Percentiles rank a stretch among this genome's conserved stretches.
Evolutionary conservation across 805 yeast genomes (phyloP).

Genomic region (Ascoidea asiatica): DNA sequence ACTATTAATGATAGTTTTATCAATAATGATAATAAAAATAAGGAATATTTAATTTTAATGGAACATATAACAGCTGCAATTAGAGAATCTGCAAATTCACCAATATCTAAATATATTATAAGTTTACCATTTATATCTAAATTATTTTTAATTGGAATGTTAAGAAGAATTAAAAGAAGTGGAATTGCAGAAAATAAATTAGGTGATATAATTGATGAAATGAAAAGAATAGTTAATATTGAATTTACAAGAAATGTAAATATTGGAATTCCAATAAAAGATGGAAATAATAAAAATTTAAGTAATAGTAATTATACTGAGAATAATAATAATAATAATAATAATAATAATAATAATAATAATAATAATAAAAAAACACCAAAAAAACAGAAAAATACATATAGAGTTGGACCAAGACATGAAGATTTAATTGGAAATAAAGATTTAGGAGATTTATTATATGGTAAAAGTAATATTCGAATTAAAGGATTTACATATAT

Average conservation of each 20-base stretch:
- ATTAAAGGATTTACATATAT: slow-evolving; percentile 47
- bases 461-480: slow-evolving; percentile 27
- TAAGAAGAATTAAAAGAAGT: slow-evolving; percentile 49
- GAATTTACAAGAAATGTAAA: slow-evolving; percentile 13
- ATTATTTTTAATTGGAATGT: slow-evolving; percentile 53
- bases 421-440: slow-evolving; percentile 16
- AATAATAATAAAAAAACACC: slow-evolving; percentile 15
- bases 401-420: too few relatives aligned
- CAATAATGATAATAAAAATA: slow-evolving; percentile 21
- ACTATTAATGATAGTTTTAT: slow-evolving; percentile 27
- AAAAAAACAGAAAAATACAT: too few relatives aligned
- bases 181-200: slow-evolving; percentile 59
- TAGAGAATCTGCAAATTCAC: slow-evolving; percentile 65
- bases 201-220: slow-evolving; percentile 72
- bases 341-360: slow-evolving; percentile 5
- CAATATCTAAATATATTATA: slow-evolving; percentile 43
- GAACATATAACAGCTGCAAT: slow-evolving; percentile 70
- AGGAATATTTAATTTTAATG: slow-evolving; percentile 50
- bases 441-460: slow-evolving; percentile 19
- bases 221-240: slow-evolving; percentile 36
- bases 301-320: neutral
- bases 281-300: neutral
- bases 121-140: slow-evolving; percentile 58
- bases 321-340: too few relatives aligned
- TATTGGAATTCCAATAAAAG: slow-evolving; percentile 4